These are phyloP conservation scores for Podaxis pistillaris DNA, from an alignment of 768 basidiomycete genomes.

Conservation along the genomic window DNA sequence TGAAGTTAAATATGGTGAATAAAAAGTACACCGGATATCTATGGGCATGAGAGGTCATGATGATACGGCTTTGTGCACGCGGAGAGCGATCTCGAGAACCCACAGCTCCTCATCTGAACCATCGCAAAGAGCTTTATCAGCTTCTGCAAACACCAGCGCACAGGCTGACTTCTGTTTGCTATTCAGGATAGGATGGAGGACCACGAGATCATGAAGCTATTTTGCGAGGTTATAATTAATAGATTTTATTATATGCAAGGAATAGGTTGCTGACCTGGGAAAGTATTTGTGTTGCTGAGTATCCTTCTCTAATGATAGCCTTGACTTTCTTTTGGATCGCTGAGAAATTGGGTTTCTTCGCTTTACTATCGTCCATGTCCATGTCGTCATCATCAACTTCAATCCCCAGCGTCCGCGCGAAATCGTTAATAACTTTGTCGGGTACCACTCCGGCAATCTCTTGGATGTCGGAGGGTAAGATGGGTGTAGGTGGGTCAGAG, in stretches of 20 bases:
- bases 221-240: background rate
- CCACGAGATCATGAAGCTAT: slow-evolving; percentile 88
- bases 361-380: slow-evolving; percentile 46
- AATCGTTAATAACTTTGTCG: slow-evolving; percentile 60
- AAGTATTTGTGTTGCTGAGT: slow-evolving; percentile 87
- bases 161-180: slow-evolving; percentile 79
- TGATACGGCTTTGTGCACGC: slow-evolving; percentile 65
- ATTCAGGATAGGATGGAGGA: slow-evolving; percentile 78
- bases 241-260: slow-evolving; percentile 1
- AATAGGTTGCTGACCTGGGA: slow-evolving; percentile 61
- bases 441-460: slow-evolving; percentile 98
- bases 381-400: slow-evolving; percentile 48
- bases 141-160: slow-evolving; percentile 86
- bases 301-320: slow-evolving; percentile 81
- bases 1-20: background rate
- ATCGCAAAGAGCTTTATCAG: slow-evolving; percentile 93
- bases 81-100: slow-evolving; percentile 85
- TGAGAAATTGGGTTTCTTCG: slow-evolving; percentile 44
- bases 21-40: background rate
- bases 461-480: slow-evolving; percentile 79
- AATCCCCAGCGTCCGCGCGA: slow-evolving; percentile 73
- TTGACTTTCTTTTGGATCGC: slow-evolving; percentile 71
- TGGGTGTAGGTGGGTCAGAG: slow-evolving; percentile 66
- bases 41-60: slow-evolving; percentile 15
- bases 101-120: slow-evolving; percentile 98